Conservation (phyloP, 495 filamentous ascomycete genomes). For the Tetracladium marchalianum region DNA sequence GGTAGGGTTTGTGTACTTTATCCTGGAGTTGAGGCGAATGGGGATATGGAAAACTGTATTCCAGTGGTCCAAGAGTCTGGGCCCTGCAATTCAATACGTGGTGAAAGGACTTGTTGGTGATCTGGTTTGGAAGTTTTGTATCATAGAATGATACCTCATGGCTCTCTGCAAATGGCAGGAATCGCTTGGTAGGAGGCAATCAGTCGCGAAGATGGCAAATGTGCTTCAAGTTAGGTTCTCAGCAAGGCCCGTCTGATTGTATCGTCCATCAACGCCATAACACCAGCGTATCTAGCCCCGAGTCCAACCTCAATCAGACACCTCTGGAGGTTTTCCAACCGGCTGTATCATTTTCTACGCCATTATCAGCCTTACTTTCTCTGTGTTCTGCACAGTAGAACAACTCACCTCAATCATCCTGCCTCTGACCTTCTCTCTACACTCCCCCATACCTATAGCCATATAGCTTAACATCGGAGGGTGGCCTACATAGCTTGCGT, state of each 20-base stretch:
- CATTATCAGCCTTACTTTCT: slow-evolving; percentile 7
- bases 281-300: neutral
- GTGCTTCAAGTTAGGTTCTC: too few species aligned
- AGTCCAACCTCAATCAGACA: slow-evolving; percentile 17
- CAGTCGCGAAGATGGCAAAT: too few species aligned
- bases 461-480: slow-evolving; percentile 83
- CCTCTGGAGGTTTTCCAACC: slow-evolving; percentile 65
- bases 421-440: slow-evolving; percentile 67
- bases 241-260: neutral
- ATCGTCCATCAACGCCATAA: neutral
- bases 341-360: slow-evolving; percentile 80
- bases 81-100: too few species aligned
- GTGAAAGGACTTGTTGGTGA: too few species aligned
- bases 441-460: slow-evolving; percentile 76
- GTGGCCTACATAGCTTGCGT: slow-evolving; percentile 79
- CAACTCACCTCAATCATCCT: slow-evolving; percentile 58
- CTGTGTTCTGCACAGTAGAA: neutral
- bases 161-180: too few species aligned
- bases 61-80: too few species aligned
- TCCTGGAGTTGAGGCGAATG: too few species aligned
- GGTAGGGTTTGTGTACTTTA: too few species aligned
- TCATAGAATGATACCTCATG: too few species aligned
- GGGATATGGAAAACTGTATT: too few species aligned
- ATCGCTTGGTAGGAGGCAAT: too few species aligned
- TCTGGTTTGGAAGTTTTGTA: too few species aligned